Conservation (phyloP, 345 rosid genomes). For the Gossypium ekmanianum region DNA sequence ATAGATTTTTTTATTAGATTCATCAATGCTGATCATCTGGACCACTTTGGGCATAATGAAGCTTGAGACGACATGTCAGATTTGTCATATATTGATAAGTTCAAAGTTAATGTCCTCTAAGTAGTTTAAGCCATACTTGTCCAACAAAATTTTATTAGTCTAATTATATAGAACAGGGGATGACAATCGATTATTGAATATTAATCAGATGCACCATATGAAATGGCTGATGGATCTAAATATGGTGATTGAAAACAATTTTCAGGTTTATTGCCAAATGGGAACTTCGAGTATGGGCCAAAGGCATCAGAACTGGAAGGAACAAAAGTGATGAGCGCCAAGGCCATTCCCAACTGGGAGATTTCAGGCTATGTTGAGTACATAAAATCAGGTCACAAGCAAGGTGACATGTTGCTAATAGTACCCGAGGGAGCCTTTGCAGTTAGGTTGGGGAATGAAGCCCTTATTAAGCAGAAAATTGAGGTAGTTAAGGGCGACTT, state of each 20-base stretch:
- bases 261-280: conserved; percentile 83
- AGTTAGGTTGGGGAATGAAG: conserved; percentile 75
- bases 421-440: conserved; percentile 77
- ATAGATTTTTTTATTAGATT: too few relatives aligned
- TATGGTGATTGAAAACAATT: not conserved
- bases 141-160: too few relatives aligned
- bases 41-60: too few relatives aligned
- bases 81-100: not conserved
- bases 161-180: too few relatives aligned
- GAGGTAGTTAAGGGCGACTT: conserved; percentile 35
- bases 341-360: conserved; percentile 73
- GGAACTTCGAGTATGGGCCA: conserved; percentile 76
- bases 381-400: conserved; percentile 83
- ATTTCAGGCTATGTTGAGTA: conserved; percentile 81
- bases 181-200: too few relatives aligned
- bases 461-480: conserved; percentile 64
- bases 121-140: too few relatives aligned
- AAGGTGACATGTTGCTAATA: conserved; percentile 77
- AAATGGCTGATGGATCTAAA: too few relatives aligned
- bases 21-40: too few relatives aligned
- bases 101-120: too few relatives aligned
- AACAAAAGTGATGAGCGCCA: conserved; percentile 37
- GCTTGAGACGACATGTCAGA: not conserved
- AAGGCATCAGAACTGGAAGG: conserved; percentile 58
- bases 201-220: too few relatives aligned